phyloP scores from a whole-genome alignment of 257 asterid species.

The Solanum neorickii region DNA sequence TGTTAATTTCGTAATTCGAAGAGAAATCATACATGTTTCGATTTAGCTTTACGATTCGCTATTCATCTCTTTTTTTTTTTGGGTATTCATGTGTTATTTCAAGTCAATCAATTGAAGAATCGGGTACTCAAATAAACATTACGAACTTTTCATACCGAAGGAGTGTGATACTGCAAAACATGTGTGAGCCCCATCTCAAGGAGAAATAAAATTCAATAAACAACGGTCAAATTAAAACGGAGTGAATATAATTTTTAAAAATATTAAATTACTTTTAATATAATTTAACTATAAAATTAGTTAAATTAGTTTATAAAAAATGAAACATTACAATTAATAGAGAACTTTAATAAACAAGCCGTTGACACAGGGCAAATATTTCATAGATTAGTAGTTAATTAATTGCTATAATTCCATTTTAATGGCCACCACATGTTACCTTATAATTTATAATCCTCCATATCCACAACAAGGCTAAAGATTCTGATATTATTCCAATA shows the following conservation, averaged over 20 bases:
- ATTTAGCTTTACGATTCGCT: too few relatives aligned
- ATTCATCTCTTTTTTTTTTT: too few relatives aligned
- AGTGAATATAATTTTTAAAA: not conserved
- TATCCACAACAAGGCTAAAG: not conserved
- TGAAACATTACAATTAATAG: too few relatives aligned
- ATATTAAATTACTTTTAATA: not conserved
- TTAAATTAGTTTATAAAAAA: too few relatives aligned
- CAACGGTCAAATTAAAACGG: not conserved
- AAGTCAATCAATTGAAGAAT: too few relatives aligned
- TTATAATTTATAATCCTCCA: not conserved
- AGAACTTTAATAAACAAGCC: not conserved
- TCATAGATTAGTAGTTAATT: not conserved
- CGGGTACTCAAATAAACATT: too few relatives aligned
- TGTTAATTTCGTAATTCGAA: too few relatives aligned
- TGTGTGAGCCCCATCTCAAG: too few relatives aligned
- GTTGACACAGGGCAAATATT: not conserved
- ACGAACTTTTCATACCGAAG: too few relatives aligned
- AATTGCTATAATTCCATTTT: conserved; percentile 1
- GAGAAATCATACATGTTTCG: too few relatives aligned
- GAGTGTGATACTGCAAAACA: too few relatives aligned
- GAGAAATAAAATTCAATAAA: not conserved
- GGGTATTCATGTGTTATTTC: too few relatives aligned
- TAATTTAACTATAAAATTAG: not conserved
- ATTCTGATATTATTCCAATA: not conserved
- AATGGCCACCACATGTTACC: conserved; percentile 16